Base-by-base conservation (phyloP, 2,329 filamentous ascomycete species). In the Hypocreales sp. region DNA sequence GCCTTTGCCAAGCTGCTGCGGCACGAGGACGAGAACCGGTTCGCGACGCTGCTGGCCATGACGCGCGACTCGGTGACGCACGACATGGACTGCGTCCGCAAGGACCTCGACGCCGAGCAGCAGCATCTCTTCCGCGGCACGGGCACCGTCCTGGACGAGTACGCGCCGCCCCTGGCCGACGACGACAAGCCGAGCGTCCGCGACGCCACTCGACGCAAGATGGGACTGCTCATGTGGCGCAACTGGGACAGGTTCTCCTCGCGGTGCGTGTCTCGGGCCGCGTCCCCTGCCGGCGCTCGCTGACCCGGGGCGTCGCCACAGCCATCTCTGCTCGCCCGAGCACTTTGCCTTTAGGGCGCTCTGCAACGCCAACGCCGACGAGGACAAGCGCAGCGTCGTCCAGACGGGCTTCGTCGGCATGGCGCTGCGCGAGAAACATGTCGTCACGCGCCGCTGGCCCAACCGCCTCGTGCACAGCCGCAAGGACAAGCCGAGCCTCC, bases 161-260 rank as follows among this genome's bases (percentile, higher is more conserved):
- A 37, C 4, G 37, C 36, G 7, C 41, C 41, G 8, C 38, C 34
- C 1, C n/a, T 38, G 4, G 7, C 10, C 3, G 15, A 5, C 5
- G 23, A 7, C 3, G 18, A 17, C 7, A 21, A 30, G 2, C 12
- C 8, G 0, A 4, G n/a, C 3, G 20, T 18, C 8, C 22, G 14
- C 5, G 15, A 21, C 7, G 26, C 16, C n/a, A 20, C 25, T 2
- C 40, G 38, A 12, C 44, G 44, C 6, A 26, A 20, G 8, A 11
- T 39, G 7, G 39, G 37, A 3, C 26, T 45, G 8, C 5, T 44
- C 6, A 20, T 41, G 18, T 43, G 39, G 39, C 38, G 41, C 2
- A 38, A 39, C 25, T 45, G 41, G 42, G 38, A 44, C 15, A 32
- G 27, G 15, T 42, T 40, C 15, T 34, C 40, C 7, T 30, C 35